A percentile compares a stretch with the other conserved stretches of the same genome.
Evolutionary conservation across 1,139 yeast genomes (phyloP).

Genomic region (Torulaspora pretoriensis): DNA sequence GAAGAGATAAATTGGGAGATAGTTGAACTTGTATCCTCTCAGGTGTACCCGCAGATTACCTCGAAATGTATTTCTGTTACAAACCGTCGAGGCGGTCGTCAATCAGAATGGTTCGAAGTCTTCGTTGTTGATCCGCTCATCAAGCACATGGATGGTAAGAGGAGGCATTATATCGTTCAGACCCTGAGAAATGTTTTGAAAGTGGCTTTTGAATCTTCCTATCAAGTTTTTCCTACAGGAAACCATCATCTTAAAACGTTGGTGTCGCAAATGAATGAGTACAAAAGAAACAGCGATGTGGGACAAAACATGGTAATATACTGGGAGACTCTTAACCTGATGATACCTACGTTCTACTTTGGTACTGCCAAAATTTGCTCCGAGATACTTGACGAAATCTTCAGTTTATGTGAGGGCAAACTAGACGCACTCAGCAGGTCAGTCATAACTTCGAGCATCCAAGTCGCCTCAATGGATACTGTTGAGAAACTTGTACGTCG

Average conservation of each 20-base stretch:
- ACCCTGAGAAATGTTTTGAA: slow-evolving; percentile 10
- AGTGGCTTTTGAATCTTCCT: neutral
- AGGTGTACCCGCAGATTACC: slow-evolving; percentile 19
- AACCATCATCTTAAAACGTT: slow-evolving; percentile 1
- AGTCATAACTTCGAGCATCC: slow-evolving; percentile 3
- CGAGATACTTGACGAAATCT: slow-evolving; percentile 3
- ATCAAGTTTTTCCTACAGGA: neutral
- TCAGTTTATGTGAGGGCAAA: slow-evolving; percentile 4
- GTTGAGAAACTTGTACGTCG: neutral
- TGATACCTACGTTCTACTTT: slow-evolving; percentile 8
- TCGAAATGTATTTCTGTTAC: slow-evolving; percentile 5
- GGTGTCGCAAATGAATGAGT: slow-evolving; percentile 6
- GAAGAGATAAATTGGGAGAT: slow-evolving; percentile 21
- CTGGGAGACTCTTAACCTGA: slow-evolving; percentile 12
- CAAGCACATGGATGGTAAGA: slow-evolving; percentile 4
- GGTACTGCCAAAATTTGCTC: slow-evolving; percentile 1
- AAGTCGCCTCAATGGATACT: slow-evolving; percentile 1
- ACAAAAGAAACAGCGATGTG: slow-evolving; percentile 1
- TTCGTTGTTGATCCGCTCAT: slow-evolving; percentile 11
- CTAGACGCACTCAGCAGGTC: slow-evolving; percentile 1
- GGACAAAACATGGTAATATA: slow-evolving; percentile 7
- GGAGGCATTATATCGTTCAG: slow-evolving; percentile 11
- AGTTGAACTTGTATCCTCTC: slow-evolving; percentile 20
- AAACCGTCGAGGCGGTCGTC: neutral
- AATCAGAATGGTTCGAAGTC: slow-evolving; percentile 12